Evolutionary conservation across 179 eudicot species (phyloP), one percentile per base, ranked within the genome.

Genomic region (Spergularia azorica): DNA sequence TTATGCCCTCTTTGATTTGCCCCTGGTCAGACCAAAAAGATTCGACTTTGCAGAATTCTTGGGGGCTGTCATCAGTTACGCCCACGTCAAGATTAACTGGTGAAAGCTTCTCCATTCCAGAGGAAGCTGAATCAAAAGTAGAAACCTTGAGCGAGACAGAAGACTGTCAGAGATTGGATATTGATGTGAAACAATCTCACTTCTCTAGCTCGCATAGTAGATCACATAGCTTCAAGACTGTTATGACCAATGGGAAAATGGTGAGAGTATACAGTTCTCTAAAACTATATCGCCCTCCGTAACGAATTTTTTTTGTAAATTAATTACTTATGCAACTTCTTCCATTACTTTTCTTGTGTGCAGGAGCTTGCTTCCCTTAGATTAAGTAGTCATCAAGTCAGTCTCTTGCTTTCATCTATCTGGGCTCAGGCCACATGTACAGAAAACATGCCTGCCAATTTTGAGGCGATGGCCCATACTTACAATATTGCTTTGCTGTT

Each of bases 381-480:
- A 77, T 76, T 93, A 82, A 93, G 97, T 81, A 87, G 91, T 71
- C 94, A 91, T 81, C 96, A 93, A 87, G 89, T 93, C 78, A 84
- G 90, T 79, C 92, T 91, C 75, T 79, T 91, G 81, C 97, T 93
- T 79, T 91, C 97, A 38, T 89, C 95, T 68, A 84, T 92, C 78
- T 91, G 97, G 98, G 86, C 87, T 84, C 97, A 93, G 82, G 94
- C 92, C 72, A 79, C 85, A 74, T 82, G 82, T 20, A 56, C 86
- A 39, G 96, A 89, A 74, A 93, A 90, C 77, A 82, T 85, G 72
- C 94, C 94, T 20, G 83, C 80, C 82, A 90, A 85, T 84, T 91
- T 93, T 66, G 94, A 91, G 85, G 91, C 97, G 5, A 87, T 93
- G 91, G 91, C 96, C 57, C 94, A 90, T 75, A 87, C 94, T 67